Evolutionary conservation across 2,329 filamentous ascomycete species (phyloP).

Genomic region (Hirsutella thompsonii): DNA sequence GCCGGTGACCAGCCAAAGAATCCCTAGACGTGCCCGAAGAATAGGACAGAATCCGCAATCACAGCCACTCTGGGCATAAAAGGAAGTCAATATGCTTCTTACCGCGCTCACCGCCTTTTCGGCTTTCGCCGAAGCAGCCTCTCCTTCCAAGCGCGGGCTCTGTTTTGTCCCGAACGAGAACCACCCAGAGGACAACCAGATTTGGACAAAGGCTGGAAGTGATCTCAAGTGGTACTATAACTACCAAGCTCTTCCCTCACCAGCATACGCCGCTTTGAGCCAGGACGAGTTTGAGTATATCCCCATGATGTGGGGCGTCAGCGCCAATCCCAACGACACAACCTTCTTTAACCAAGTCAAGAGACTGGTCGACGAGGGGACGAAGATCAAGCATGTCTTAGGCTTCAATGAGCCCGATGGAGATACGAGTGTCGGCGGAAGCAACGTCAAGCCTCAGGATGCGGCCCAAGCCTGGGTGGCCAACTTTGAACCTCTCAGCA

Average conservation of each 20-base stretch:
- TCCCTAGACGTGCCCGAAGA: too few relatives aligned
- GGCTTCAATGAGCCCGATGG: conserved; percentile 72
- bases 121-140: conserved; percentile 12
- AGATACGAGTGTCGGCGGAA: conserved; percentile 41
- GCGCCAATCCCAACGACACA: conserved; percentile 32
- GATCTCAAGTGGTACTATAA: conserved; percentile 80
- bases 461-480: conserved; percentile 59
- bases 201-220: conserved; percentile 45
- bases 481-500: conserved; percentile 56
- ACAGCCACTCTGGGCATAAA: not conserved
- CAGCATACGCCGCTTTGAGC: conserved; percentile 30
- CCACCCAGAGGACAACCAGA: conserved; percentile 46
- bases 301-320: conserved; percentile 66
- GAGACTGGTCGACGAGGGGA: conserved; percentile 32
- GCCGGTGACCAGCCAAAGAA: too few relatives aligned
- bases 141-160: conserved; percentile 52
- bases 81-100: not conserved
- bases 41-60: not conserved
- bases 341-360: conserved; percentile 49
- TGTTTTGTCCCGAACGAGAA: conserved; percentile 48
- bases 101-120: conserved; percentile 8
- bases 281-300: conserved; percentile 58
- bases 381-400: conserved; percentile 55
- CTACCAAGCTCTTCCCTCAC: conserved; percentile 47
- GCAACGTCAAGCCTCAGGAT: conserved; percentile 39